Conservation (phyloP, 2,329 filamentous ascomycete genomes). For the Cryphonectria carpinicola region DNA sequence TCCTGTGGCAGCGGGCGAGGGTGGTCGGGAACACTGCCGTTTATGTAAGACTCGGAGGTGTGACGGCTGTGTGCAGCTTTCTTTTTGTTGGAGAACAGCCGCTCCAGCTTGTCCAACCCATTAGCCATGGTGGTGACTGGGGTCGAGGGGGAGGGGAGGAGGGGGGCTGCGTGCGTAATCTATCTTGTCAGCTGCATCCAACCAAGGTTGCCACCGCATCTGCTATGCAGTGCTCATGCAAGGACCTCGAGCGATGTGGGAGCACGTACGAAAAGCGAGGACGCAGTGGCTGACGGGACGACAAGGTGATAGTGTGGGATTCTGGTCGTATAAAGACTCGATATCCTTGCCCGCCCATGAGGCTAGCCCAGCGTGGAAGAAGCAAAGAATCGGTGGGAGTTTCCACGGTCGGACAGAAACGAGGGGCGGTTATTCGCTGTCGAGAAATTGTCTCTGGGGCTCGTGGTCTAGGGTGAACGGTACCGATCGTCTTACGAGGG, state of each 20-base stretch:
- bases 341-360: conserved; percentile 25
- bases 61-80: conserved; percentile 37
- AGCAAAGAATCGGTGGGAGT: not conserved
- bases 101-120: conserved; percentile 54
- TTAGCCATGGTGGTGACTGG: conserved; percentile 50
- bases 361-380: conserved; percentile 4
- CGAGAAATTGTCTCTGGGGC: conserved; percentile 20
- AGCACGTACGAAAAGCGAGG: conserved; percentile 23
- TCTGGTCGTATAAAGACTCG: conserved; percentile 24
- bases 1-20: conserved; percentile 22
- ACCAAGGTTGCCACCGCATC: conserved; percentile 15
- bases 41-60: conserved; percentile 29
- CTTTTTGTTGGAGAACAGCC: conserved; percentile 52
- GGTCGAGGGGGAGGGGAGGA: not conserved
- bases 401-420: conserved; percentile 2
- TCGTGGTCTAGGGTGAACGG: conserved; percentile 24
- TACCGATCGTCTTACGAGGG: conserved; percentile 23
- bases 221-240: conserved; percentile 11
- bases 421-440: conserved; percentile 18
- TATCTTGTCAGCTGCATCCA: conserved; percentile 31
- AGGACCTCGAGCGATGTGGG: not conserved
- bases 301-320: conserved; percentile 18
- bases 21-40: conserved; percentile 24
- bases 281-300: conserved; percentile 22
- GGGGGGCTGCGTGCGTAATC: conserved; percentile 28